These are phyloP conservation scores for Russula brevipes DNA, from an alignment of 768 basidiomycete genomes.

Conservation along the genomic window DNA sequence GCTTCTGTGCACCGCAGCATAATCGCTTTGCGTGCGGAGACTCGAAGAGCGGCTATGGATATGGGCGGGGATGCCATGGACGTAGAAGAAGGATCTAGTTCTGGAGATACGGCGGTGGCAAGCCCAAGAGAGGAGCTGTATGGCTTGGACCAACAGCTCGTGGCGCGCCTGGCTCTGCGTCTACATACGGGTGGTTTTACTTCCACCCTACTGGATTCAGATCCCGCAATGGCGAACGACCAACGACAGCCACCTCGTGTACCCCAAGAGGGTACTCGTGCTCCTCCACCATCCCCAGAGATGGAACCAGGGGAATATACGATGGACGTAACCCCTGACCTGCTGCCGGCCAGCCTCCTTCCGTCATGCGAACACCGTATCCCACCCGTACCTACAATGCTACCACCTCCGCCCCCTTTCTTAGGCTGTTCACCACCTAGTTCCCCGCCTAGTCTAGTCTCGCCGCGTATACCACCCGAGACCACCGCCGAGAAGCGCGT, in stretches of 20 bases:
- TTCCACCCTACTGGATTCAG: conserved; percentile 10
- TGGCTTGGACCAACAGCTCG: conserved; percentile 20
- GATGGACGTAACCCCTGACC: conserved; percentile 16
- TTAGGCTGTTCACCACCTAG: not conserved
- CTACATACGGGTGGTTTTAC: conserved; percentile 10
- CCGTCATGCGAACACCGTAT: not conserved
- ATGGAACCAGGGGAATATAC: conserved; percentile 10
- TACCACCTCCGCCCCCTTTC: conserved; percentile 2
- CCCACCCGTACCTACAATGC: not conserved
- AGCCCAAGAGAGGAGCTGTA: conserved; percentile 8
- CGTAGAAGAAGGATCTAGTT: conserved; percentile 3
- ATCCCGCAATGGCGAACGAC: not conserved
- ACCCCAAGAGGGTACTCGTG: conserved; percentile 20
- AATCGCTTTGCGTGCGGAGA: conserved; percentile 10
- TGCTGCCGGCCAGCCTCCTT: conserved; percentile 12
- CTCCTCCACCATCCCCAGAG: conserved; percentile 22
- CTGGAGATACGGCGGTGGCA: not conserved
- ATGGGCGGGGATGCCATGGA: not conserved
- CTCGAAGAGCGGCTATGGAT: not conserved
- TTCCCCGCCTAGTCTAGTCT: conserved; percentile 16
- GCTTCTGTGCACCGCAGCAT: conserved; percentile 25
- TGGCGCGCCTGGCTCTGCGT: conserved; percentile 13
- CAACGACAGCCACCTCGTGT: not conserved
- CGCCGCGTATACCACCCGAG: conserved; percentile 11
- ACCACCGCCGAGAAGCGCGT: conserved; percentile 12